Evolutionary conservation across 2,329 filamentous ascomycete species (phyloP).

Genomic region (Acephala macrosclerotiorum): DNA sequence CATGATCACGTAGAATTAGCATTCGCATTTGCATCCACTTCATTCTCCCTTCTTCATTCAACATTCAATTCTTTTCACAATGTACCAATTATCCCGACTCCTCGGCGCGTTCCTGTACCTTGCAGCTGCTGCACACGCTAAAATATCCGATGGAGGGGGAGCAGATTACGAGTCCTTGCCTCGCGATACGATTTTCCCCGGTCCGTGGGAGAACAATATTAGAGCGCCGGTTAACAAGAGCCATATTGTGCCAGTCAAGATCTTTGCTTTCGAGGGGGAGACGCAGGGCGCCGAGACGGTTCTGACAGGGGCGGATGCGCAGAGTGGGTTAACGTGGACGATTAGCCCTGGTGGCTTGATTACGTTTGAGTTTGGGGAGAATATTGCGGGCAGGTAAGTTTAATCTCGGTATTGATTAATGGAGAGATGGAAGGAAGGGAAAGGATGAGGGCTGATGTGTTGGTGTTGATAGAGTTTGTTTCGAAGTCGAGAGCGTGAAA

Average conservation of each 20-base stretch:
- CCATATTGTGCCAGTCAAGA: slow-evolving; percentile 44
- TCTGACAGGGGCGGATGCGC: slow-evolving; percentile 26
- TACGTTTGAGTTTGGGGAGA: slow-evolving; percentile 51
- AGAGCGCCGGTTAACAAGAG: slow-evolving; percentile 47
- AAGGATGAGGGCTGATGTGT: slow-evolving; percentile 10
- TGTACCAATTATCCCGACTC: slow-evolving; percentile 11
- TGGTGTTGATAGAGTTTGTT: slow-evolving; percentile 43
- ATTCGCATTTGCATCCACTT: slow-evolving; percentile 8
- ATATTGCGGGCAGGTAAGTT: slow-evolving; percentile 50
- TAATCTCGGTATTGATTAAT: background rate
- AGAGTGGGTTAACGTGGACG: slow-evolving; percentile 23
- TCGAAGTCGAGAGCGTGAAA: slow-evolving; percentile 42
- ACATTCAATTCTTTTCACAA: slow-evolving; percentile 12
- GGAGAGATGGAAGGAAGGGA: background rate
- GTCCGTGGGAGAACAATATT: slow-evolving; percentile 50
- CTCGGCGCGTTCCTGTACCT: slow-evolving; percentile 18
- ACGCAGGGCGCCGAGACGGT: slow-evolving; percentile 34
- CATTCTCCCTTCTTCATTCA: background rate
- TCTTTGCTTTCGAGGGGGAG: slow-evolving; percentile 47
- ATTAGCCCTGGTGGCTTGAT: slow-evolving; percentile 45
- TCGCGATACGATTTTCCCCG: slow-evolving; percentile 46
- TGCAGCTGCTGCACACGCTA: background rate
- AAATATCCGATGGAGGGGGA: slow-evolving; percentile 21
- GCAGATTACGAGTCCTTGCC: slow-evolving; percentile 42
- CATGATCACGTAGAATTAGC: slow-evolving; percentile 25